Percentiles rank a stretch among this genome's conserved stretches.
These are phyloP conservation scores for Linderniella brevidens DNA, from an alignment of 257 asterid genomes.

Conservation along the genomic window DNA sequence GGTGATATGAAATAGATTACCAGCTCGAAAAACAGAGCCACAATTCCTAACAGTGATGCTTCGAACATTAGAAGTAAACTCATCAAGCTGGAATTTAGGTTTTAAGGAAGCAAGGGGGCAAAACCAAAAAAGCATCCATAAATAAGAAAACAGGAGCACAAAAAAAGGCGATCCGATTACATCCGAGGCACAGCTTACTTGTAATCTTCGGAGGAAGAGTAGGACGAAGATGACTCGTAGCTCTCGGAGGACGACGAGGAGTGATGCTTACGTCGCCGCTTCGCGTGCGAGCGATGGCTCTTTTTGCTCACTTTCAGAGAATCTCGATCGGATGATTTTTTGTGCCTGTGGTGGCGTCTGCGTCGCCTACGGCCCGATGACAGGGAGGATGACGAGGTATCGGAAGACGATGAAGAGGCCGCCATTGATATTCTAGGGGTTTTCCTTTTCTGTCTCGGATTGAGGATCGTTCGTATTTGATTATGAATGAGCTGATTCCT, in stretches of 20 bases:
- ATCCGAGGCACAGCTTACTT: conserved; percentile 21
- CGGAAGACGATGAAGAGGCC: conserved; percentile 34
- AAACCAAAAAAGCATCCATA: background rate
- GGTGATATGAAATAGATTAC: background rate
- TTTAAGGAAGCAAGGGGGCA: background rate
- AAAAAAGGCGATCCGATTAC: background rate
- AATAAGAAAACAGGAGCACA: background rate
- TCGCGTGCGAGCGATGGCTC: conserved; percentile 36
- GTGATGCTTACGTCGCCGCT: conserved; percentile 55
- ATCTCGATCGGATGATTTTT: conserved; percentile 22
- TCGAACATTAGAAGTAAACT: background rate
- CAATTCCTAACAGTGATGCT: background rate
- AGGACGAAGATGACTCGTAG: conserved; percentile 15
- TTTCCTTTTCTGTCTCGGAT: no score
- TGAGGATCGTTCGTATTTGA: no score
- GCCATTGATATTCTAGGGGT: conserved; percentile 25
- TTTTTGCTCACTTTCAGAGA: conserved; percentile 45
- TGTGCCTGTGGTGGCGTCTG: conserved; percentile 25
- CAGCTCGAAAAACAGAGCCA: background rate
- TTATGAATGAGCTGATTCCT: no score
- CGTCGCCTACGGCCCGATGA: conserved; percentile 35
- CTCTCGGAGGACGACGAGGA: conserved; percentile 57
- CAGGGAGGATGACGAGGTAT: conserved; percentile 35
- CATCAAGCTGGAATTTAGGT: background rate
- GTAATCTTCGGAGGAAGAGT: conserved; percentile 47